These are phyloP conservation scores for Camellia oleifera DNA, from an alignment of 179 eudicot genomes.

Conservation along the genomic window DNA sequence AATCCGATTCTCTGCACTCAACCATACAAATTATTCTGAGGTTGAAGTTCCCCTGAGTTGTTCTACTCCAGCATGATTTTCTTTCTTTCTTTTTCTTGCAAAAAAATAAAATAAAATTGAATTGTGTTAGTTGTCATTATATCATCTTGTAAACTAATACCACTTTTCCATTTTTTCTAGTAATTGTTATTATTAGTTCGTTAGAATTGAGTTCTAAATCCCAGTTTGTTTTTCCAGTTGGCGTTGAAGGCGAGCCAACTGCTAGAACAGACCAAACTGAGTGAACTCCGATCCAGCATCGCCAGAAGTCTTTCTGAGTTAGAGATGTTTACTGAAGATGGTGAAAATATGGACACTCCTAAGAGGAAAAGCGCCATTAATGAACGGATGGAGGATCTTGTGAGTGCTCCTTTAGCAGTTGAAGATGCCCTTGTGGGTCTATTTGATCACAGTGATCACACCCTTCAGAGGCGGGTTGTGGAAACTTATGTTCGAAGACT, in stretches of 20 bases:
- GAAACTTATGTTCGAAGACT: slow-evolving; percentile 96
- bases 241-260: slow-evolving; percentile 97
- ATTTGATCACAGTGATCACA: slow-evolving; percentile 98
- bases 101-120: no score
- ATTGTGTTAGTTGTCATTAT: no score
- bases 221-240: slow-evolving; percentile 47
- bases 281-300: slow-evolving; percentile 92
- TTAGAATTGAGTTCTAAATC: not conserved
- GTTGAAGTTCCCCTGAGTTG: slow-evolving; percentile 33
- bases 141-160: not conserved
- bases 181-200: not conserved
- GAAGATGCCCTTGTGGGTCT: slow-evolving; percentile 99
- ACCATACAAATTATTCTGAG: slow-evolving; percentile 92
- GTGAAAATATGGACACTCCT: slow-evolving; percentile 95
- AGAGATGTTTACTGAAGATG: slow-evolving; percentile 99
- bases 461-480: slow-evolving; percentile 96
- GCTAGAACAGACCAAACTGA: slow-evolving; percentile 93
- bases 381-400: slow-evolving; percentile 98
- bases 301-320: slow-evolving; percentile 98
- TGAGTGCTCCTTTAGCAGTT: slow-evolving; percentile 94
- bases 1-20: slow-evolving; percentile 86
- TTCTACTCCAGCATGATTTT: not conserved
- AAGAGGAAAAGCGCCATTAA: slow-evolving; percentile 93
- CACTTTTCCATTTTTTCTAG: not conserved
- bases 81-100: not conserved